These are phyloP conservation scores for Fraxinus angustifolia DNA, from an alignment of 305 asterid genomes.

Conservation along the genomic window DNA sequence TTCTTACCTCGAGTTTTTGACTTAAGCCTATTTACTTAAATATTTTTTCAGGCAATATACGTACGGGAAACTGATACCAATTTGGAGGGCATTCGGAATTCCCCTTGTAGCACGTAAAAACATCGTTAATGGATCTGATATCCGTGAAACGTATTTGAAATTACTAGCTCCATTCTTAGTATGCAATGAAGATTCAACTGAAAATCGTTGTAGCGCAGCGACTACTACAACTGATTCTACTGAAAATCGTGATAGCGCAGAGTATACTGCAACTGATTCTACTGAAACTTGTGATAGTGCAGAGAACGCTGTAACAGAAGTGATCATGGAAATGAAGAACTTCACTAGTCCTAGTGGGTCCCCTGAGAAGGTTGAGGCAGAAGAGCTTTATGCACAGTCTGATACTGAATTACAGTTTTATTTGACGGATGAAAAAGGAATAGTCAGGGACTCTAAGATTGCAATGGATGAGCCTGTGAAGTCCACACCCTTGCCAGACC, in stretches of 20 bases:
- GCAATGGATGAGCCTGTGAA: conserved; percentile 51
- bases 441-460: conserved; percentile 43
- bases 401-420: conserved; percentile 53
- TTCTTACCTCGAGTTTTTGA: conserved; percentile 15
- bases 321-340: conserved; percentile 29
- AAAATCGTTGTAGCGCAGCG: conserved; percentile 28
- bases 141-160: conserved; percentile 46
- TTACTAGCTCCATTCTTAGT: conserved; percentile 58
- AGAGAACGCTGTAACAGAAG: conserved; percentile 31
- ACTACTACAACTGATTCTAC: conserved; percentile 13
- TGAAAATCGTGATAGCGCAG: conserved; percentile 30
- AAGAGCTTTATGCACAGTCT: conserved; percentile 37
- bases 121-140: conserved; percentile 58
- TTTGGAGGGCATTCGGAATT: conserved; percentile 69
- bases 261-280: conserved; percentile 23
- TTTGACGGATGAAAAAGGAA: conserved; percentile 63
- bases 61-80: conserved; percentile 40
- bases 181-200: conserved; percentile 35
- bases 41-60: conserved; percentile 45
- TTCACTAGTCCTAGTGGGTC: conserved; percentile 35
- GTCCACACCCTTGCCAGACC: conserved; percentile 40
- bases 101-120: conserved; percentile 57
- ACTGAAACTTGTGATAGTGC: conserved; percentile 28
- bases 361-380: conserved; percentile 37
- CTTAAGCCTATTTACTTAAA: conserved; percentile 22